Evolutionary conservation across 1,284 basidiomycete species (phyloP), one percentile per base, ranked within the genome.

Genomic region (Sanguinoderma infundibulare): DNA sequence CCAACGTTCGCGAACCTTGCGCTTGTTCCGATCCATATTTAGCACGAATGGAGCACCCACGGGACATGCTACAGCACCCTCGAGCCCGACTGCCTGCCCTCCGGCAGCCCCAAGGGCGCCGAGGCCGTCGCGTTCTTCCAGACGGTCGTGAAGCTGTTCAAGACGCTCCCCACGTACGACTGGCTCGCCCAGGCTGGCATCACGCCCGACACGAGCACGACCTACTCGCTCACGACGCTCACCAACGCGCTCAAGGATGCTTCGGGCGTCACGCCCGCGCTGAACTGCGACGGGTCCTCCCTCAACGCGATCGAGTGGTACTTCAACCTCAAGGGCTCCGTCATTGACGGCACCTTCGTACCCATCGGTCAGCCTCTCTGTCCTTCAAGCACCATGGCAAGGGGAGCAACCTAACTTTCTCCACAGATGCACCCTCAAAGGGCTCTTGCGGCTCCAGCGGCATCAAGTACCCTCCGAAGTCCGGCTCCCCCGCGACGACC

Each of bases 61-160:
- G 91, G 91, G n/a, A 92, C 91, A 2, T 92, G 91, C 73, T 84
- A 69, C 57, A 90, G 88, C 69, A 92, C 89, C 1, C 80, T 93
- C 39, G 67, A 82, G 61, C 72, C 83, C 1, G 74, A 75, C 34
- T 92, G 91, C 70, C 77, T 92, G 57, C 85, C 86, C 12, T 73
- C 77, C 32, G 85, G 82, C 15, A 87, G 83, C 64, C 63, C 81
- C 9, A 80, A 73, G 53, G 88, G 90, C 30, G 82, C 85, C 3
- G 90, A 91, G 72, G 89, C 90, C 9, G 89, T 91, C 39, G 85
- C 86, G 32, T 94, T 87, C 77, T 92, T 91, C 76, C 72, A 87
- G 64, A 86, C 82, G 15, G 83, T 86, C 3, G 86, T 91, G 57
- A 78, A 73, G 3, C 73, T 90, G 14, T 92, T 90, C 82, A 74